phyloP scores from a whole-genome alignment of 108 stramenopile species.

The Phaeodactylum tricornutum region DNA sequence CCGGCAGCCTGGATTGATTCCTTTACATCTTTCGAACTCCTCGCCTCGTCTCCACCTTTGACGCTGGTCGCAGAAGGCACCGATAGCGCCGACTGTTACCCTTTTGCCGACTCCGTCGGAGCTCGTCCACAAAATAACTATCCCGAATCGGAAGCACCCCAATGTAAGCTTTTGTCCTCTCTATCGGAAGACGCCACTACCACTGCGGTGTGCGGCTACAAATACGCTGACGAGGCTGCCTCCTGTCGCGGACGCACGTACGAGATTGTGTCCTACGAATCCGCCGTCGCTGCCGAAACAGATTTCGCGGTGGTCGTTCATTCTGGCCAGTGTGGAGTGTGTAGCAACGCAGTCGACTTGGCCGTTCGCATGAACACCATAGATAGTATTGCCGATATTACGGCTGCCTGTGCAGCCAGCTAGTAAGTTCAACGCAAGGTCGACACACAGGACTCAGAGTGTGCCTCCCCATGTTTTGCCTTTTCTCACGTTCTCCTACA shows the following conservation, averaged over 20 bases:
- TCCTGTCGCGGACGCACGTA: constrained; percentile 12
- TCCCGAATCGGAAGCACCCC: constrained; percentile 7
- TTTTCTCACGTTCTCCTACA: no score
- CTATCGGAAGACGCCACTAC: background rate
- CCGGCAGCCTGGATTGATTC: background rate
- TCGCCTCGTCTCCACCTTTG: background rate
- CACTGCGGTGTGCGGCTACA: constrained; percentile 15
- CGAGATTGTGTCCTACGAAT: constrained; percentile 10
- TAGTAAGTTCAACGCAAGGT: no score
- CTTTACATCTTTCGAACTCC: background rate
- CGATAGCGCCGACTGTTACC: constrained; percentile 10
- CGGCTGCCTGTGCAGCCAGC: no score
- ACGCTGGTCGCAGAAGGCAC: background rate
- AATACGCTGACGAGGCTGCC: constrained; percentile 8
- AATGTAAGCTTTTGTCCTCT: constrained; percentile 5
- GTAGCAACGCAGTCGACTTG: constrained; percentile 20
- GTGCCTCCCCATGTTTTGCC: no score
- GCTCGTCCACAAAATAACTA: background rate
- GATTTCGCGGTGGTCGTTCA: constrained; percentile 17
- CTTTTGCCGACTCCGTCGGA: constrained; percentile 13
- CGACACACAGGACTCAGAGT: no score
- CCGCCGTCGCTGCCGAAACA: constrained; percentile 6
- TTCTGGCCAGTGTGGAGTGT: constrained; percentile 24
- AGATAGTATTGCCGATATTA: constrained; percentile 4
- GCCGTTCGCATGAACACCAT: constrained; percentile 6